Percentiles rank a stretch among this genome's conserved stretches.
Conservation (phyloP, 1,284 basidiomycete genomes). For the Rhodotorula sp. region DNA sequence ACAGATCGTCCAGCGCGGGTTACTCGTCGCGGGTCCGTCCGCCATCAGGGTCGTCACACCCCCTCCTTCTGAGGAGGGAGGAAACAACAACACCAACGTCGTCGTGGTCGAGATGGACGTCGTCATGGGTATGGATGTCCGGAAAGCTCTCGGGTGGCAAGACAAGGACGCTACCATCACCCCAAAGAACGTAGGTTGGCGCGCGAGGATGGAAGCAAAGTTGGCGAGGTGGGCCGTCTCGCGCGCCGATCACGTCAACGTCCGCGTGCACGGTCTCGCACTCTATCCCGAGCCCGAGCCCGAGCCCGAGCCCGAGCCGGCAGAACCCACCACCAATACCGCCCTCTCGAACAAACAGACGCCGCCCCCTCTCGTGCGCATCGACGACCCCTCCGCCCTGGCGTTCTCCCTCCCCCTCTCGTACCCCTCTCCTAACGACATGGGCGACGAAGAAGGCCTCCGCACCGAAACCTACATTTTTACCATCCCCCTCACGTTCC, state of each 20-base stretch:
- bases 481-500: slow-evolving; percentile 35
- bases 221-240: slow-evolving; percentile 37
- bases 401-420: slow-evolving; percentile 32
- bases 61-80: neutral
- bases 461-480: slow-evolving; percentile 26
- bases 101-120: slow-evolving; percentile 34
- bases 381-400: slow-evolving; percentile 10
- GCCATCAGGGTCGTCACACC: slow-evolving; percentile 21
- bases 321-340: neutral
- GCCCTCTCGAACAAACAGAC: slow-evolving; percentile 17
- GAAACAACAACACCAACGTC: neutral
- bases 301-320: neutral
- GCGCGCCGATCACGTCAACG: slow-evolving; percentile 23
- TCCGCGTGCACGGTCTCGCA: slow-evolving; percentile 14
- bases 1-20: slow-evolving; percentile 33
- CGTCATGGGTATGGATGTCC: slow-evolving; percentile 38
- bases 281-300: slow-evolving; percentile 12
- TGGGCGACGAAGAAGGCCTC: slow-evolving; percentile 8
- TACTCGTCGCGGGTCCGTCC: slow-evolving; percentile 37
- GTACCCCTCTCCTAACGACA: slow-evolving; percentile 13
- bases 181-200: slow-evolving; percentile 10
- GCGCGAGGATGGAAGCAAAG: slow-evolving; percentile 20
- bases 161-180: slow-evolving; percentile 19
- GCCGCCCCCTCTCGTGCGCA: slow-evolving; percentile 20
- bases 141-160: slow-evolving; percentile 41